Conservation (phyloP, 2,329 filamentous ascomycete species). For the Diaporthe sp. region DNA sequence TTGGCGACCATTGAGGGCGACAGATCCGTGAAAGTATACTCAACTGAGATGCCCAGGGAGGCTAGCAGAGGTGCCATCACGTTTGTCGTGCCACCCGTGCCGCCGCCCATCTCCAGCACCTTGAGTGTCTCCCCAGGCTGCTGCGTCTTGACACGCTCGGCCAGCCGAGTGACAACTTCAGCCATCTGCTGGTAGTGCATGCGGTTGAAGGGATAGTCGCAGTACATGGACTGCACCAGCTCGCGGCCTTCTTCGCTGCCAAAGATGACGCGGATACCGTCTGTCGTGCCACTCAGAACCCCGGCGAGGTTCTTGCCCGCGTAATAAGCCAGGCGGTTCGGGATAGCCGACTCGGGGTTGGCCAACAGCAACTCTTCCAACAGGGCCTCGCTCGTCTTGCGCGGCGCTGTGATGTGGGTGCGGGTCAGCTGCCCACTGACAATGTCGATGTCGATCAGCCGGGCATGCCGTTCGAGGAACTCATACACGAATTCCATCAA, state of each 20-base stretch:
- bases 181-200: neutral
- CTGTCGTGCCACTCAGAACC: constrained; percentile 36
- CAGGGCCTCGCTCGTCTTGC: constrained; percentile 43
- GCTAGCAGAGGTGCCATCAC: constrained; percentile 43
- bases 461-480: constrained; percentile 48
- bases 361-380: constrained; percentile 46
- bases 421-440: constrained; percentile 40
- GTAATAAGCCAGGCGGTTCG: constrained; percentile 40
- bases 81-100: constrained; percentile 46
- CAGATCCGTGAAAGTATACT: constrained; percentile 57
- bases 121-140: constrained; percentile 42
- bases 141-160: no score
- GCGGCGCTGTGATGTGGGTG: constrained; percentile 44
- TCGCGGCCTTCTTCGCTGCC: constrained; percentile 29
- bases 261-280: constrained; percentile 40
- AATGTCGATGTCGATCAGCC: constrained; percentile 45
- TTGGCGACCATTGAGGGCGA: constrained; percentile 47
- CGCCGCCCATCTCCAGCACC: constrained; percentile 50
- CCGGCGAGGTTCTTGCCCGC: constrained; percentile 38
- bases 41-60: constrained; percentile 44
- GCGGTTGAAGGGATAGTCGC: neutral
- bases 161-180: neutral
- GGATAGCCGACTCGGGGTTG: constrained; percentile 45
- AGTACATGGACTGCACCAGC: neutral
- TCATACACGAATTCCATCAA: constrained; percentile 49